Evolutionary conservation across 441 rosid species (phyloP).

Genomic region (Jatropha multifida): DNA sequence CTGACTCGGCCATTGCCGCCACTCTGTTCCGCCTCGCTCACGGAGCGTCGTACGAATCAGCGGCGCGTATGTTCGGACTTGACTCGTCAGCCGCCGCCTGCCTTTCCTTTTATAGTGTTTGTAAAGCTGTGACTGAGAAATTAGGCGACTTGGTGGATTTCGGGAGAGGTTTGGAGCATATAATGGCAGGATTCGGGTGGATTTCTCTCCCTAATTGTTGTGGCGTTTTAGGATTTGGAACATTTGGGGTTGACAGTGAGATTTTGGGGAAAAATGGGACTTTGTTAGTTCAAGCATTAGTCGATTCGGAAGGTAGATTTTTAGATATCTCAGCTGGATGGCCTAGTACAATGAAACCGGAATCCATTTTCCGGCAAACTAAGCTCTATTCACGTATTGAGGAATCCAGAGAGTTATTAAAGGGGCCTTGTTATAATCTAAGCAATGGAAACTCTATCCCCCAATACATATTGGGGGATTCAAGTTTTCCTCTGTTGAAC

Average conservation of each 20-base stretch:
- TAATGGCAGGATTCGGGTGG: conserved; percentile 52
- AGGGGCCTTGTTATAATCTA: conserved; percentile 42
- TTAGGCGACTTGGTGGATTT: conserved; percentile 43
- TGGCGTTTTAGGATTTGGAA: conserved; percentile 64
- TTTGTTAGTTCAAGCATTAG: conserved; percentile 70
- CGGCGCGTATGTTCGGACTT: conserved; percentile 46
- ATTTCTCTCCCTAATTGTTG: conserved; percentile 64
- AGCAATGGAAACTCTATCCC: conserved; percentile 47
- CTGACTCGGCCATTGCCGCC: conserved; percentile 52
- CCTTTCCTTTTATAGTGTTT: conserved; percentile 56
- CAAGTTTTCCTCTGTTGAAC: conserved; percentile 62
- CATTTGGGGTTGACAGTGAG: conserved; percentile 47
- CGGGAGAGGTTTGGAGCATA: conserved; percentile 34
- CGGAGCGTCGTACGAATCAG: conserved; percentile 47
- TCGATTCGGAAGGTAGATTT: conserved; percentile 65
- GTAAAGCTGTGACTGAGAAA: conserved; percentile 54
- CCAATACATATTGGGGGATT: conserved; percentile 61
- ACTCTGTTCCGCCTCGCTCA: conserved; percentile 77
- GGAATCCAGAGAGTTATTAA: conserved; percentile 44
- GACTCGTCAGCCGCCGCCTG: conserved; percentile 54
- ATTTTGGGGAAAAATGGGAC: conserved; percentile 47
- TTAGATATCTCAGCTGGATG: conserved; percentile 79
- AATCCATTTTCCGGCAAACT: conserved; percentile 45
- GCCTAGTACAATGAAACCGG: conserved; percentile 55
- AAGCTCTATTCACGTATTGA: conserved; percentile 45